These are phyloP conservation scores for Postia placenta DNA, from an alignment of 768 basidiomycete genomes.

Conservation along the genomic window DNA sequence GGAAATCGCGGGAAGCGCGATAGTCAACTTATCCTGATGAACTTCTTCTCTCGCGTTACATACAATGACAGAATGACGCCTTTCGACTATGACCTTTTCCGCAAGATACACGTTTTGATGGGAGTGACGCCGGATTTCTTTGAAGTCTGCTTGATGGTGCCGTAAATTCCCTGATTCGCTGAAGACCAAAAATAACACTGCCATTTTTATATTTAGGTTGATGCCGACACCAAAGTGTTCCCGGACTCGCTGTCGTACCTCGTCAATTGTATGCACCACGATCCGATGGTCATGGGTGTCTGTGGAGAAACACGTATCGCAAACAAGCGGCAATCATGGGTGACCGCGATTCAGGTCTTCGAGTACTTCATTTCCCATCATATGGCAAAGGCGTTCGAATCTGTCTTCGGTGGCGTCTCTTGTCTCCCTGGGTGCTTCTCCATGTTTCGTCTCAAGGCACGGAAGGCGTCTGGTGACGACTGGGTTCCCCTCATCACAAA, in stretches of 20 bases:
- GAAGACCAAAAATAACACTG: neutral
- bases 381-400: slow-evolving; percentile 96
- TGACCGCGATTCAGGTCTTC: slow-evolving; percentile 96
- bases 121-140: slow-evolving; percentile 99
- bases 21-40: slow-evolving; percentile 98
- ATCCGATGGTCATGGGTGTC: slow-evolving; percentile 98
- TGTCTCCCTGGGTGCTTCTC: slow-evolving; percentile 99
- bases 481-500: slow-evolving; percentile 98
- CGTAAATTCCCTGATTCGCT: slow-evolving; percentile 25
- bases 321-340: slow-evolving; percentile 98
- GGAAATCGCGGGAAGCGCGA: slow-evolving; percentile 99
- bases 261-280: slow-evolving; percentile 98
- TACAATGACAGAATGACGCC: slow-evolving; percentile 99
- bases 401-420: slow-evolving; percentile 98
- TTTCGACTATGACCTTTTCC: slow-evolving; percentile 95
- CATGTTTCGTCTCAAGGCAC: slow-evolving; percentile 97
- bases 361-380: slow-evolving; percentile 99
- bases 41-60: slow-evolving; percentile 98
- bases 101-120: slow-evolving; percentile 93
- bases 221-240: slow-evolving; percentile 96
- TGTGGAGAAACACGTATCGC: slow-evolving; percentile 99
- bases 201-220: slow-evolving; percentile 56
- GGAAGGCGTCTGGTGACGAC: slow-evolving; percentile 82
- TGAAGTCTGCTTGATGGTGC: slow-evolving; percentile 94
- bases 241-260: slow-evolving; percentile 85